These are phyloP conservation scores for Metschnikowia baotianmanensis DNA, from an alignment of 805 yeast species.

Conservation along the genomic window DNA sequence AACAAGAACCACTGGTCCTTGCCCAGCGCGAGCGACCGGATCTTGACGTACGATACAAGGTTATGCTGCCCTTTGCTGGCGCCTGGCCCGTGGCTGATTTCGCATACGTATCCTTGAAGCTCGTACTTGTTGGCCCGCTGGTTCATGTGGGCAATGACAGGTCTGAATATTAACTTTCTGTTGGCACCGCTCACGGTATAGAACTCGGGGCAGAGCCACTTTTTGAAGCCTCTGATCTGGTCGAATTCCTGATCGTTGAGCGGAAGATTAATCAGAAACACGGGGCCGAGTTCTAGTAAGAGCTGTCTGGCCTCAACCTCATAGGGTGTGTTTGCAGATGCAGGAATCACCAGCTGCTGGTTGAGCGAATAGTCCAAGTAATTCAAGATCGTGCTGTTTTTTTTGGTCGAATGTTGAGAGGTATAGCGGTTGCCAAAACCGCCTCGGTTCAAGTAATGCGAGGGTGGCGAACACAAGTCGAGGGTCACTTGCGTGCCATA, in stretches of 20 bases:
- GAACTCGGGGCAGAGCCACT: conserved; percentile 65
- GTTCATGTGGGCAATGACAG: conserved; percentile 26
- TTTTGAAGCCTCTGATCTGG: conserved; percentile 44
- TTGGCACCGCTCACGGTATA: conserved; percentile 40
- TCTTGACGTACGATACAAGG: conserved; percentile 56
- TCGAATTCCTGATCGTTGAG: conserved; percentile 55
- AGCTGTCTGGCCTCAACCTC: conserved; percentile 51
- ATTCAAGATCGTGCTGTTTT: conserved; percentile 42
- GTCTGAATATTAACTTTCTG: conserved; percentile 35
- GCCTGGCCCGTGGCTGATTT: conserved; percentile 49
- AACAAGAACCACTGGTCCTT: conserved; percentile 71
- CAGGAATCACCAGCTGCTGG: conserved; percentile 46
- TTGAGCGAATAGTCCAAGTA: conserved; percentile 64
- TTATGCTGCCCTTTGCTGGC: conserved; percentile 46
- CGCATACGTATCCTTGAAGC: conserved; percentile 67
- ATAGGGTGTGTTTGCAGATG: conserved; percentile 36
- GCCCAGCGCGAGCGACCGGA: conserved; percentile 25
- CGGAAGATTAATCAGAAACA: conserved; percentile 60
- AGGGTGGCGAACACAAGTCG: conserved; percentile 43
- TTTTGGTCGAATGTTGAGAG: conserved; percentile 20
- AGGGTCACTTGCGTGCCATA: conserved; percentile 37
- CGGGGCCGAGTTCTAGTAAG: conserved; percentile 59
- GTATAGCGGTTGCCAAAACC: conserved; percentile 15
- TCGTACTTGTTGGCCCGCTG: conserved; percentile 51
- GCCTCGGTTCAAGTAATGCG: conserved; percentile 23